phyloP scores from a whole-genome alignment of 2,329 filamentous ascomycete genomes.

The Fusarium pininemorale region DNA sequence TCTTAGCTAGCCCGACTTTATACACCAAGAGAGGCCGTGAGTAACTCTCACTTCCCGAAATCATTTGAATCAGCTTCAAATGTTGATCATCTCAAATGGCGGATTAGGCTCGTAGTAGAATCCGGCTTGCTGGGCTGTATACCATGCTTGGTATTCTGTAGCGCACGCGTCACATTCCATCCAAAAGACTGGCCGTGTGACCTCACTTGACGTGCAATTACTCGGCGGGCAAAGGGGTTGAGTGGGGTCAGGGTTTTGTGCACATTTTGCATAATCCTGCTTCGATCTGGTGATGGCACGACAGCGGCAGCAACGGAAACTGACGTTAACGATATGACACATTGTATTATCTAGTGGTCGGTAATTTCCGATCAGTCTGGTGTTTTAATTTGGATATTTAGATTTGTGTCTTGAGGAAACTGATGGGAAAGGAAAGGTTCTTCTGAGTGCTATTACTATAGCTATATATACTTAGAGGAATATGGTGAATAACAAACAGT shows the following conservation, averaged over 20 bases:
- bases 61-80: not conserved
- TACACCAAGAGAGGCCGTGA: not conserved
- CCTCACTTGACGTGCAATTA: not conserved
- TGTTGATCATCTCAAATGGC: not conserved
- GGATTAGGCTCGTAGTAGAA: not conserved
- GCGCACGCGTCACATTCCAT: not conserved
- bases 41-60: not conserved
- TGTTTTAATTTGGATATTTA: not conserved
- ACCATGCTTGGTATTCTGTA: not conserved
- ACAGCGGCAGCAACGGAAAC: not conserved
- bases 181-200: not conserved
- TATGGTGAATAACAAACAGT: not conserved
- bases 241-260: not conserved
- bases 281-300: not conserved
- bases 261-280: not conserved
- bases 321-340: not conserved
- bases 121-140: not conserved
- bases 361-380: fast-evolving
- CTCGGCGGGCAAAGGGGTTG: not conserved
- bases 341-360: not conserved
- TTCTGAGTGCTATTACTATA: not conserved
- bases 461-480: not conserved
- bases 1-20: not conserved
- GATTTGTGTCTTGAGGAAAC: not conserved
- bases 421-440: not conserved